Percentiles rank a stretch among this genome's conserved stretches.
phyloP scores from a whole-genome alignment of 1,284 basidiomycete species.

The Trichosporon sp. region DNA sequence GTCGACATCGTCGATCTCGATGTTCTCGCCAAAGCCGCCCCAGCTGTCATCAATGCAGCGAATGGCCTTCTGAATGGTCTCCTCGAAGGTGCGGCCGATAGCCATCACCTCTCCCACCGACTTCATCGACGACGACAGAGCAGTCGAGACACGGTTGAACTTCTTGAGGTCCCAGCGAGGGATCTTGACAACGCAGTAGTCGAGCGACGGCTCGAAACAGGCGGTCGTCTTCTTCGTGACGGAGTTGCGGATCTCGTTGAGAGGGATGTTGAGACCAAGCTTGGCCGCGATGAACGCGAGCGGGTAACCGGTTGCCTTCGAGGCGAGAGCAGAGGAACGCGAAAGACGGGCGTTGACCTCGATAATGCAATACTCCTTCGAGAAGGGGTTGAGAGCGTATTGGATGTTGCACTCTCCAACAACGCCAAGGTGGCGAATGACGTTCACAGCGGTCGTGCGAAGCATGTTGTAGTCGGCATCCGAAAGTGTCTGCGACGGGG shows the following conservation, averaged over 20 bases:
- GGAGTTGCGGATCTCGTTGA: constrained; percentile 96
- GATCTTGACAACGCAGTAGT: constrained; percentile 97
- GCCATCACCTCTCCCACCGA: constrained; percentile 99
- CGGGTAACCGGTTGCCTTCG: constrained; percentile 97
- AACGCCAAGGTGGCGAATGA: constrained; percentile 94
- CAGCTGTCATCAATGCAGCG: constrained; percentile 93
- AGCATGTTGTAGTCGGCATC: constrained; percentile 99
- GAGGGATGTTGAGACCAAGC: constrained; percentile 89
- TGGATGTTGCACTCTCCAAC: constrained; percentile 98
- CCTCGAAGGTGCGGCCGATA: constrained; percentile 95
- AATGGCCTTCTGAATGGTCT: constrained; percentile 97
- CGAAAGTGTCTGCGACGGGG: constrained; percentile 96
- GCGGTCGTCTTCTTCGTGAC: constrained; percentile 94
- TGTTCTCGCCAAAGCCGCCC: constrained; percentile 70
- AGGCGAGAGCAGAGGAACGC: constrained; percentile 93
- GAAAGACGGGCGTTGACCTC: constrained; percentile 99
- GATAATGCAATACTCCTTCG: constrained; percentile 97
- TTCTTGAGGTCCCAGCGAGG: constrained; percentile 99
- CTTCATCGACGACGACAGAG: constrained; percentile 94
- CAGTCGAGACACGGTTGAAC: constrained; percentile 82
- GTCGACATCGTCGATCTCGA: constrained; percentile 75
- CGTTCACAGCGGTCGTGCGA: constrained; percentile 93
- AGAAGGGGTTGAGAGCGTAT: constrained; percentile 91
- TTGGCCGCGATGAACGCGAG: constrained; percentile 98
- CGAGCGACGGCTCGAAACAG: constrained; percentile 96